phyloP scores from a whole-genome alignment of 108 stramenopile genomes.

The Cylindrotheca closterium region DNA sequence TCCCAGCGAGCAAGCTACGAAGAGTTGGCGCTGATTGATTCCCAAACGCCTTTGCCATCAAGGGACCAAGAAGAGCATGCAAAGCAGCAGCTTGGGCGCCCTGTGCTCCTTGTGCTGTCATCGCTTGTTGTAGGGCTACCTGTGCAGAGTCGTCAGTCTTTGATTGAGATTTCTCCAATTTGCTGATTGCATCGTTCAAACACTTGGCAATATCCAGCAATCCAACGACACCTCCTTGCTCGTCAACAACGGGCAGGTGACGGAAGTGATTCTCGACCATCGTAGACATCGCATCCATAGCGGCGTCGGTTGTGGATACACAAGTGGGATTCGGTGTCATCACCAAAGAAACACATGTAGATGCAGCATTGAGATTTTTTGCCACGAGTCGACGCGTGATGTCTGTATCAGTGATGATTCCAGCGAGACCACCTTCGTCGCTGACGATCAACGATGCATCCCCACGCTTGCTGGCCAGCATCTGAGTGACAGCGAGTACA shows the following conservation, averaged over 20 bases:
- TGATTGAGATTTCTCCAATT: slow-evolving; percentile 71
- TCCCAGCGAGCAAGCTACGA: slow-evolving; percentile 50
- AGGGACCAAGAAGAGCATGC: slow-evolving; percentile 48
- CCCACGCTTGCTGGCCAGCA: slow-evolving; percentile 64
- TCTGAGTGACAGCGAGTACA: slow-evolving; percentile 54
- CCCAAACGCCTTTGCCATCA: slow-evolving; percentile 58
- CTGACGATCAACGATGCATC: slow-evolving; percentile 69
- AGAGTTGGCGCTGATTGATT: slow-evolving; percentile 57
- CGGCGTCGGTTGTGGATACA: slow-evolving; percentile 72
- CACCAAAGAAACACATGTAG: slow-evolving; percentile 52
- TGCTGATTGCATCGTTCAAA: slow-evolving; percentile 88
- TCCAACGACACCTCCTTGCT: slow-evolving; percentile 78
- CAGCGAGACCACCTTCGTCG: slow-evolving; percentile 51
- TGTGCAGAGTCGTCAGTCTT: slow-evolving; percentile 42
- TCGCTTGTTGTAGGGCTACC: slow-evolving; percentile 50
- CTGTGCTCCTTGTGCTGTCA: slow-evolving; percentile 46
- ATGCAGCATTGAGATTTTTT: slow-evolving; percentile 56
- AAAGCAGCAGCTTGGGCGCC: slow-evolving; percentile 63
- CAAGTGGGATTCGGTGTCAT: slow-evolving; percentile 91
- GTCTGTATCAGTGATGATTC: slow-evolving; percentile 87
- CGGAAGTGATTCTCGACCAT: slow-evolving; percentile 96
- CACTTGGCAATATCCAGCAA: slow-evolving; percentile 93
- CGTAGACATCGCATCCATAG: slow-evolving; percentile 87
- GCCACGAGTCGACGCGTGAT: slow-evolving; percentile 83
- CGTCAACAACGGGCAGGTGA: slow-evolving; percentile 87